A percentile compares a stretch with the other conserved stretches of the same genome.
Evolutionary conservation across 1,284 basidiomycete genomes (phyloP).

Genomic region (Neotropicomus parvogracilis): DNA sequence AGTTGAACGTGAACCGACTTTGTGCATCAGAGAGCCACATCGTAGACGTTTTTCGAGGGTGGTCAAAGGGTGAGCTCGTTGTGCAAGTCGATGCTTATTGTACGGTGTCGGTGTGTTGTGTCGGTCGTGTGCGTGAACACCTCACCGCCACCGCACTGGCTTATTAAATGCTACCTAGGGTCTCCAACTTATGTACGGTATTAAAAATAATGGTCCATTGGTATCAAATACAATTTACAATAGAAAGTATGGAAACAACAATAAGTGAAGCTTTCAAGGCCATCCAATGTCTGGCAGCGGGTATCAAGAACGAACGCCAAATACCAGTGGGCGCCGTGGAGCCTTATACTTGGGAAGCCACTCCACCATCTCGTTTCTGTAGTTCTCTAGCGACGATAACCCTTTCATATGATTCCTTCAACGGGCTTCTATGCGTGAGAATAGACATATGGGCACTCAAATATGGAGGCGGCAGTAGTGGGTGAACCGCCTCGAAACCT

Average conservation of each 20-base stretch:
- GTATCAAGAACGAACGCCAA: slow-evolving; percentile 29
- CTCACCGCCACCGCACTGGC: slow-evolving; percentile 30
- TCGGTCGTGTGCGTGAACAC: slow-evolving; percentile 16
- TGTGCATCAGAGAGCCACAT: slow-evolving; percentile 74
- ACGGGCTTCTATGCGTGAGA: slow-evolving; percentile 56
- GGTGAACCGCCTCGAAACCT: slow-evolving; percentile 57
- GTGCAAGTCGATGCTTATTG: neutral
- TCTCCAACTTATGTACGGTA: slow-evolving; percentile 11
- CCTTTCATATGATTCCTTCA: slow-evolving; percentile 66
- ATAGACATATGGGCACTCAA: slow-evolving; percentile 65
- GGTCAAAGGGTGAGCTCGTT: slow-evolving; percentile 5
- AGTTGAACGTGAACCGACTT: slow-evolving; percentile 40
- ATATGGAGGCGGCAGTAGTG: slow-evolving; percentile 66
- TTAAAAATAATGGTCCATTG: slow-evolving; percentile 18
- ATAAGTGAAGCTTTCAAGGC: slow-evolving; percentile 23
- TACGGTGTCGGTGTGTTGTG: too few relatives aligned
- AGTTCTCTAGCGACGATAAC: slow-evolving; percentile 53
- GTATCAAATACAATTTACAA: slow-evolving; percentile 21
- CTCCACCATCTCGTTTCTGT: slow-evolving; percentile 22
- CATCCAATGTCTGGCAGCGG: slow-evolving; percentile 14
- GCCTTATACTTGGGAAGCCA: slow-evolving; percentile 3
- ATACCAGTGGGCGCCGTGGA: neutral
- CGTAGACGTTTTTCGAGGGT: slow-evolving; percentile 14
- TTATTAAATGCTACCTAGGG: too few relatives aligned
- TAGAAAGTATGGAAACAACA: slow-evolving; percentile 25